Evolutionary conservation across 768 basidiomycete species (phyloP), one percentile per base, ranked within the genome.

Genomic region (Trametopsis cervina): DNA sequence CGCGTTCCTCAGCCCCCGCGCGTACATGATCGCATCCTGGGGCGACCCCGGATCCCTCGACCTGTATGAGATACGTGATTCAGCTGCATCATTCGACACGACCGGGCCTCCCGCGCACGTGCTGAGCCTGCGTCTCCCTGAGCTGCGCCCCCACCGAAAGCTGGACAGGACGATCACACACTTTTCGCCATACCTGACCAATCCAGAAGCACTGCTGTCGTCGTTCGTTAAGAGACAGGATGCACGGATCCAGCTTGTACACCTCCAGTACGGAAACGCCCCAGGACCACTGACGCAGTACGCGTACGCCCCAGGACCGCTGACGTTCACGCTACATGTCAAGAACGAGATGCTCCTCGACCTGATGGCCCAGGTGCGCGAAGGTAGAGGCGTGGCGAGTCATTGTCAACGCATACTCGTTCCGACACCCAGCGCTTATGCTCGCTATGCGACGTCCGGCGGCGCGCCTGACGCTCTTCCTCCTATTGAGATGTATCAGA

Each of bases 1-100:
- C 56, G 65, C 71, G 0, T 74, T 80, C 42, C 59, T 81, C 39
- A 67, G 69, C 3, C 59, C 61, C 10, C 65, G 71, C 2, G 66
- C 74, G 10, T 72, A 69, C 57, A 65, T 74, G 49, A 44, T 78
- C 15, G 73, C 77, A 10, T 61, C 62, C 11, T 47, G 52, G 2
- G 35, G 45, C 4, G 58, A 57, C 4, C 36, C 40, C 4, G 78
- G 78, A 4, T 50, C 66, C 1, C 64, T 80, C 47, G 59, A 70
- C 18, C 48, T 81, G 10, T 80, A 68, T 49, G 46, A 17, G 1
- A 15, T 36, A 10, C 49, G 44, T 27, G 39, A 39, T 13, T 27
- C 27, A n/a, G 23, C 40, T 10, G 18, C 7, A 4, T 9, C 12
- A 6, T 17, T 24, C 29, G 10, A 22, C 25, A 2, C 15, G 9